Conservation (phyloP, 202 grass and related monocot species). For the Brachypodium distachyon region DNA sequence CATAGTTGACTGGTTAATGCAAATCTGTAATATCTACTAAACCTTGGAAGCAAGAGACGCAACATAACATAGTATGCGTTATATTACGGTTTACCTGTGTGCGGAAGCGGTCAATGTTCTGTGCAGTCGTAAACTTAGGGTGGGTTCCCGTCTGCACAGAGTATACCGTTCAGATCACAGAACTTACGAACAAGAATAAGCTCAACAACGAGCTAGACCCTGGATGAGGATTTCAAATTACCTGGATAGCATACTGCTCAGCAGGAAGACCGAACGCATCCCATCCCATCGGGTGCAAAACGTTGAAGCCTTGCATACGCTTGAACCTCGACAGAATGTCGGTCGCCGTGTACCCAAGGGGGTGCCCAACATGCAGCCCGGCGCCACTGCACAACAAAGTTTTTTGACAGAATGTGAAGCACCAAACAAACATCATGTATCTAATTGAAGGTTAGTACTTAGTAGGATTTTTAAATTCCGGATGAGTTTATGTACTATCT, state of each 20-base stretch:
- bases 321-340: conserved; percentile 87
- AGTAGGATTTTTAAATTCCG: not conserved
- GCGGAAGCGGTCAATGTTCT: conserved; percentile 69
- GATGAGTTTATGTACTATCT: not conserved
- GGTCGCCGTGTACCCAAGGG: conserved; percentile 90
- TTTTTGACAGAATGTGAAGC: not conserved
- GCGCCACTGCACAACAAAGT: conserved; percentile 50
- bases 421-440: not conserved
- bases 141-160: conserved; percentile 81
- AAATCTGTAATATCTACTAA: not conserved
- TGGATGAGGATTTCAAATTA: not conserved
- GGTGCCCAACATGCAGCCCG: conserved; percentile 83
- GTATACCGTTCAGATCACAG: not conserved
- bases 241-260: conserved; percentile 94
- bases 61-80: not conserved
- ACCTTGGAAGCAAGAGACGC: conserved; percentile 3
- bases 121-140: conserved; percentile 72
- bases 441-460: not conserved
- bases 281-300: conserved; percentile 99
- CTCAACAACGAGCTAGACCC: not conserved
- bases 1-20: not conserved
- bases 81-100: conserved; percentile 45
- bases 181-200: not conserved
- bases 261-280: conserved; percentile 96
- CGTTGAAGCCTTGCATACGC: conserved; percentile 95